Conservation (phyloP, 805 yeast species). For the Lipomyces japonicus region DNA sequence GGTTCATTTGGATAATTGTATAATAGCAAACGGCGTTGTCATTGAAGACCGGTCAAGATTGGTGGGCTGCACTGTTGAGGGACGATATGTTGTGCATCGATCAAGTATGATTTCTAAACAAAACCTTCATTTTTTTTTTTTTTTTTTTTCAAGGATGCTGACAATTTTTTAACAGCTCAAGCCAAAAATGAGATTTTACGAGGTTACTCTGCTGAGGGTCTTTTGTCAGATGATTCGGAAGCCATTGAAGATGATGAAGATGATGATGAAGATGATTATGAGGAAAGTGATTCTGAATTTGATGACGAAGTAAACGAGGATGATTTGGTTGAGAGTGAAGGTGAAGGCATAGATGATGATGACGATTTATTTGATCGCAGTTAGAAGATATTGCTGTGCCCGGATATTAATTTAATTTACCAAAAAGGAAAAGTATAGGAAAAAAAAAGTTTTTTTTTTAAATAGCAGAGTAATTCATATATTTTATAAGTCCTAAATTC, state of each 20-base stretch:
- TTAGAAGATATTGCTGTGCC: background rate
- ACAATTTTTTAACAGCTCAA: slow-evolving; percentile 27
- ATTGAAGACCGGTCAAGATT: slow-evolving; percentile 63
- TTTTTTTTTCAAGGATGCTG: slow-evolving; percentile 29
- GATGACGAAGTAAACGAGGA: slow-evolving; percentile 23
- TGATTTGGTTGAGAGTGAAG: slow-evolving; percentile 22
- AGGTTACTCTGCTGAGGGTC: slow-evolving; percentile 40
- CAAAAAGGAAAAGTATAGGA: too few species aligned
- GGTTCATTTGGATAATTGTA: slow-evolving; percentile 71
- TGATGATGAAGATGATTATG: slow-evolving; percentile 18
- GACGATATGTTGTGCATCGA: slow-evolving; percentile 62
- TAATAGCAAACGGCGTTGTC: slow-evolving; percentile 67
- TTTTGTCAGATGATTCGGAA: slow-evolving; percentile 33
- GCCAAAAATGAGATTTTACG: slow-evolving; percentile 39
- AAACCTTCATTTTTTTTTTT: slow-evolving; percentile 31
- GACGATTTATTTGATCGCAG: slow-evolving; percentile 28
- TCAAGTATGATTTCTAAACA: slow-evolving; percentile 40
- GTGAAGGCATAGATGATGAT: slow-evolving; percentile 25
- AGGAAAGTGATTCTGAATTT: slow-evolving; percentile 13
- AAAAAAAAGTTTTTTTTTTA: too few species aligned
- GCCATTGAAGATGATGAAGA: slow-evolving; percentile 20
- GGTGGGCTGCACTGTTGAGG: slow-evolving; percentile 81
- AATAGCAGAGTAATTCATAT: too few species aligned
- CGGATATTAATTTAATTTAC: too few species aligned
- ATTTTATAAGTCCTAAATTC: too few species aligned